Base-by-base conservation (phyloP, 306 rosid genomes). In the Citrullus mucosospermus region DNA sequence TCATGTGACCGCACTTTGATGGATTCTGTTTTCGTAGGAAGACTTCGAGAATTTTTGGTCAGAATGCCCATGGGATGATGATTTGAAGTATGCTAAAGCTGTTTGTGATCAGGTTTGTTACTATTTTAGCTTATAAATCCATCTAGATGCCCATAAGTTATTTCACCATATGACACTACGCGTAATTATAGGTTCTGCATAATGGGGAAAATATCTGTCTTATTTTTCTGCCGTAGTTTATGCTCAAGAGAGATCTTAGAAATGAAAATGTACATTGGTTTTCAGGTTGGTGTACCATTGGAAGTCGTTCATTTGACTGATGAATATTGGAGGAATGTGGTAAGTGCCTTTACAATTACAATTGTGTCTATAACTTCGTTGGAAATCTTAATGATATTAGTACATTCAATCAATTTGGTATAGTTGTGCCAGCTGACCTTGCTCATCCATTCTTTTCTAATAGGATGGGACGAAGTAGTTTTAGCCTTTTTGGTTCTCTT, bases 51-150 rank as follows among this genome's bases (percentile, higher is more conserved):
- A 95, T 81, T 95, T 85, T 85, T 95, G 97, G 98, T 88, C 97
- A 4, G 90, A 91, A 76, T 92, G 98, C 72, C 98, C 98, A 17
- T 95, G 98, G 98, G 97, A 95, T 77, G 97, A 95, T 51, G 97
- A 95, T 84, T 87, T 95, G 80, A 87, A 86, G 84, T 87, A 85
- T 83, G 98, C 97, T 20, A 88, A 89, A 88, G 89, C 89, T 78
- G 93, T 95, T 80, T 92, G 97, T 82, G 61, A 85, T 82, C 96
- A 88, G 96, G 97, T 92, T 14, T 67, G 78, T 73, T 62, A 80
- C 77, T 74, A 59, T 66, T 63, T 79, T 73, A 57, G 43, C 58
- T 28, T 71, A 1, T 16, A 32, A 55, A 43, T 32, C 14, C 59
- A 30, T 46, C 6, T 46, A 25, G 22, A 44, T 70, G 14, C 20